phyloP scores from a whole-genome alignment of 441 rosid species.

The Gossypium davidsonii region DNA sequence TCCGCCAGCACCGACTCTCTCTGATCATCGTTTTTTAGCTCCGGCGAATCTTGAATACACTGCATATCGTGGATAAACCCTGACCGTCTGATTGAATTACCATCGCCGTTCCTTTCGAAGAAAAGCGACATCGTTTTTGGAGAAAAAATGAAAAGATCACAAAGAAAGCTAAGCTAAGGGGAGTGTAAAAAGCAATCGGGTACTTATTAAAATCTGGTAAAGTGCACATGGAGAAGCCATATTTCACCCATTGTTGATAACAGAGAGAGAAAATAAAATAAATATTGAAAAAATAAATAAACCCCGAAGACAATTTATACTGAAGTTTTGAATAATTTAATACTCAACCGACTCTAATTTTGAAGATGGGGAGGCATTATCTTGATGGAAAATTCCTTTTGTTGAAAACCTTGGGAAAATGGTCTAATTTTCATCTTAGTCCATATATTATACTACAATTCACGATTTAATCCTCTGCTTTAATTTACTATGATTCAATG shows the following conservation, averaged over 20 bases:
- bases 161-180: background rate
- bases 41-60: conserved; percentile 6
- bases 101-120: conserved; percentile 8
- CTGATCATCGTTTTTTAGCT: background rate
- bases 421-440: background rate
- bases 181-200: background rate
- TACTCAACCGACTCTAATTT: background rate
- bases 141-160: background rate
- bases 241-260: conserved; percentile 12
- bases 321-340: background rate
- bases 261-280: background rate
- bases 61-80: conserved; percentile 13
- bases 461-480: no score
- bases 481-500: no score
- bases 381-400: background rate
- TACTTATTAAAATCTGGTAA: conserved; percentile 4
- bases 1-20: conserved; percentile 6
- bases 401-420: background rate
- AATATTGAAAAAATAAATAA: background rate
- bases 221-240: conserved; percentile 13
- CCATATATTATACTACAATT: background rate
- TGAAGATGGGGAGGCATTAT: background rate
- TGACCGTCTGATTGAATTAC: conserved; percentile 4
- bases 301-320: background rate
- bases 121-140: conserved; percentile 22